Conservation (phyloP, 192 early-diverging fungal genomes). For the Podila clonocystis region DNA sequence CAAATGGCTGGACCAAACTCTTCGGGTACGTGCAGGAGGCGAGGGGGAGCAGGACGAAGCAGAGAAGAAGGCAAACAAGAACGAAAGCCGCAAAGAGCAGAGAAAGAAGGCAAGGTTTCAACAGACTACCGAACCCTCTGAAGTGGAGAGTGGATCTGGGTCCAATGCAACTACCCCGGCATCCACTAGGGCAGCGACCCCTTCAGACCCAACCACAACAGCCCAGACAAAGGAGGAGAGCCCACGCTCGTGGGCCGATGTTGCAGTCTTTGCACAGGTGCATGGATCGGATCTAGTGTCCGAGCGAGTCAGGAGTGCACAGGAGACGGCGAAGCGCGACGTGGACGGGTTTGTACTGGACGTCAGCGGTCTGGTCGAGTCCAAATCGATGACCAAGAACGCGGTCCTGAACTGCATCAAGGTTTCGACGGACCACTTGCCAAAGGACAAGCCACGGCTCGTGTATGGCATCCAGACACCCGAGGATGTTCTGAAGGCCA, state of each 20-base stretch:
- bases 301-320: constrained; percentile 57
- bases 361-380: constrained; percentile 4
- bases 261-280: constrained; percentile 59
- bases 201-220: too few species aligned
- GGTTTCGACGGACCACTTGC: constrained; percentile 57
- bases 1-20: constrained; percentile 59
- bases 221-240: too few species aligned
- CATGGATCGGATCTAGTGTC: constrained; percentile 53
- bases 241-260: constrained; percentile 17
- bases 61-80: constrained; percentile 24
- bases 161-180: not conserved
- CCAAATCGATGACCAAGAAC: constrained; percentile 4
- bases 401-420: constrained; percentile 48
- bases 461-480: constrained; percentile 60
- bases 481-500: constrained; percentile 59
- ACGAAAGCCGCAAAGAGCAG: constrained; percentile 13
- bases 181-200: too few species aligned
- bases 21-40: constrained; percentile 19
- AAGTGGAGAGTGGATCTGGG: not conserved
- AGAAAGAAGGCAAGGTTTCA: constrained; percentile 6
- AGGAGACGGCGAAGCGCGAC: constrained; percentile 52
- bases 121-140: not conserved
- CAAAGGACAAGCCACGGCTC: constrained; percentile 61
- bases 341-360: constrained; percentile 37
- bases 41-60: constrained; percentile 28